phyloP scores from a whole-genome alignment of 139 green algal genomes.

The Mesotaenium endlicherianum region DNA sequence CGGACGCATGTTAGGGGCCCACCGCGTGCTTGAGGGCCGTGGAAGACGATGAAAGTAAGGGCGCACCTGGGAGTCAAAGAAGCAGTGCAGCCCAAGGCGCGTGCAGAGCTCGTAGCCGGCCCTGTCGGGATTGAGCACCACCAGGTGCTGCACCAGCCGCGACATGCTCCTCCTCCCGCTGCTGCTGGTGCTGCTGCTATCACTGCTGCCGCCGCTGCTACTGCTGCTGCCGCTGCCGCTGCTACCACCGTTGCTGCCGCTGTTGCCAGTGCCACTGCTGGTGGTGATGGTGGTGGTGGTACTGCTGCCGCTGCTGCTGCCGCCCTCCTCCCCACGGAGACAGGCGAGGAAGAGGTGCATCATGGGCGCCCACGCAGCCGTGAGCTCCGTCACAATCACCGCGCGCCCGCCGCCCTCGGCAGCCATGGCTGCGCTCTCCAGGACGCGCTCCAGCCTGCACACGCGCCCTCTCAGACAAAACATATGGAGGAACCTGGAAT shows the following conservation, averaged over 20 bases:
- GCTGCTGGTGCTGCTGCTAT: not conserved
- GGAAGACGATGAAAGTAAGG: too few species aligned
- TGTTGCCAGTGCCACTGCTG: too few species aligned
- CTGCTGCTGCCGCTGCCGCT: too few species aligned
- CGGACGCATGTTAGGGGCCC: too few species aligned
- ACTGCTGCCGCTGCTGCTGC: too few species aligned
- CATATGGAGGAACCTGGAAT: too few species aligned
- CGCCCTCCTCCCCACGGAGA: not conserved
- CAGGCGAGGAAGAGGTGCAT: not conserved
- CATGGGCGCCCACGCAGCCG: conserved; percentile 8
- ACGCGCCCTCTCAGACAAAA: too few species aligned
- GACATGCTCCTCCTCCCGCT: not conserved
- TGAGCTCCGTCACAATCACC: not conserved
- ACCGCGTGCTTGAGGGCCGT: too few species aligned
- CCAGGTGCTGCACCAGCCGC: conserved; percentile 3
- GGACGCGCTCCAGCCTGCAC: not conserved
- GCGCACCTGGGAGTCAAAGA: too few species aligned
- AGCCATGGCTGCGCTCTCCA: not conserved
- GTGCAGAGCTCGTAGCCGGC: not conserved
- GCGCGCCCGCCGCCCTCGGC: not conserved
- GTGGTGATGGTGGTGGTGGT: too few species aligned
- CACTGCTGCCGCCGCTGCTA: too few species aligned
- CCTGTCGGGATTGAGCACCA: not conserved
- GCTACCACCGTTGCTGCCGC: too few species aligned
- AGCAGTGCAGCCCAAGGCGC: conserved; percentile 2